Base-by-base conservation (phyloP, 1,284 basidiomycete species). In the Mycosarcoma maydis region DNA sequence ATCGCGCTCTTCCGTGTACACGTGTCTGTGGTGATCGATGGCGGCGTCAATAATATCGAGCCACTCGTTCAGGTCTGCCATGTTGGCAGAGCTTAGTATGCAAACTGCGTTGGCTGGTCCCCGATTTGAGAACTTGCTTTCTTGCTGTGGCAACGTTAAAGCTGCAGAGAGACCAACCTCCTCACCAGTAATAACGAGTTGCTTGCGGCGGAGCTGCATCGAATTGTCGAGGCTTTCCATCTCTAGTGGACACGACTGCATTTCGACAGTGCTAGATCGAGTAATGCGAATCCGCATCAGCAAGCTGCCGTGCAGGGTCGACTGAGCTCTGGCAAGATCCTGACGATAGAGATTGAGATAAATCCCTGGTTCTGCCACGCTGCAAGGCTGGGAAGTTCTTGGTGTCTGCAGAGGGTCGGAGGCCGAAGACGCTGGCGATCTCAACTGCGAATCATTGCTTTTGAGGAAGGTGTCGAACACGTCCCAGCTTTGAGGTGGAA, bases 61-160 rank as follows among this genome's bases (percentile, higher is more conserved):
- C 59, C 59, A 62, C 32, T 51, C 48, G 8, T 37, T 26, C 29
- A 62, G 22, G 22, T 56, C 59, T 16, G 48, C 42, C n/a, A 51
- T 23, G n/a, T 56, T 51, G 16, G 53, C 52, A 5, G 59, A 51
- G 32, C 36, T 51, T n/a, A 62, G 14, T 10, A 56, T 27, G 17
- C 53, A 55, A 9, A 54, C 42, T 1, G 43, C 13, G 6, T 20
- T 36, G 7, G 10, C 3, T 1, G 44, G 19, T 16, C 24, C 16
- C 3, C 52, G 22, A 14, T 17, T n/a, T n/a, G n/a, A n/a, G n/a
- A n/a, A n/a, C n/a, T n/a, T n/a, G n/a, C n/a, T n/a, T n/a, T n/a
- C n/a, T n/a, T n/a, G n/a, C n/a, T n/a, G n/a, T n/a, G n/a, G n/a
- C n/a, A n/a, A n/a, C n/a, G n/a, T n/a, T n/a, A n/a, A n/a, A n/a